Conservation (phyloP, 75 land plant genomes). For the Sequoiadendron giganteum region DNA sequence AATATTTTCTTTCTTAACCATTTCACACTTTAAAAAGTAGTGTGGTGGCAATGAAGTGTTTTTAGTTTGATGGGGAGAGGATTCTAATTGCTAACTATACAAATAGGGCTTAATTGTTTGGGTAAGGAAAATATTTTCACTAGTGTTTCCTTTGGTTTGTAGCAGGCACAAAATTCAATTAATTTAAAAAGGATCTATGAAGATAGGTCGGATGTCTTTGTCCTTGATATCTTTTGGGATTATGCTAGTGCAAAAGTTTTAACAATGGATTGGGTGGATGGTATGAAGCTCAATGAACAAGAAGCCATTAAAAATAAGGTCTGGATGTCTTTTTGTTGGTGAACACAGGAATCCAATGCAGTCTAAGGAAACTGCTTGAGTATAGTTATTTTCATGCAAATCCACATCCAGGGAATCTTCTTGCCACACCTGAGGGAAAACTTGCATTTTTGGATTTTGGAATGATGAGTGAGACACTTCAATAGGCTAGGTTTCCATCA, state of each 20-base stretch:
- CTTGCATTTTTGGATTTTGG: conserved; percentile 99
- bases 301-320: conserved; percentile 75
- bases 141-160: neutral
- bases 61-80: neutral
- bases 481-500: conserved; percentile 86
- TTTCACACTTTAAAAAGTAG: neutral
- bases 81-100: neutral
- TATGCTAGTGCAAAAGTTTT: conserved; percentile 91
- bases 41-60: neutral
- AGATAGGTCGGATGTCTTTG: conserved; percentile 82
- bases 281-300: conserved; percentile 91
- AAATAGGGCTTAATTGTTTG: neutral
- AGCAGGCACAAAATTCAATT: conserved; percentile 95
- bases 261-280: conserved; percentile 99
- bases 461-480: conserved; percentile 99
- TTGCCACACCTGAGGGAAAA: conserved; percentile 94
- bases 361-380: conserved; percentile 92
- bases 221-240: conserved; percentile 93
- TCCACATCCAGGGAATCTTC: conserved; percentile 99
- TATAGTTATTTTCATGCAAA: conserved; percentile 99
- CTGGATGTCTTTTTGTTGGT: conserved; percentile 79
- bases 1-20: neutral
- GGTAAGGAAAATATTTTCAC: neutral
- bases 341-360: conserved; percentile 94
- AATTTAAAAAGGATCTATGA: conserved; percentile 90